Base-by-base conservation (phyloP, 1,284 basidiomycete genomes). In the Ceratobasidium sp. region DNA sequence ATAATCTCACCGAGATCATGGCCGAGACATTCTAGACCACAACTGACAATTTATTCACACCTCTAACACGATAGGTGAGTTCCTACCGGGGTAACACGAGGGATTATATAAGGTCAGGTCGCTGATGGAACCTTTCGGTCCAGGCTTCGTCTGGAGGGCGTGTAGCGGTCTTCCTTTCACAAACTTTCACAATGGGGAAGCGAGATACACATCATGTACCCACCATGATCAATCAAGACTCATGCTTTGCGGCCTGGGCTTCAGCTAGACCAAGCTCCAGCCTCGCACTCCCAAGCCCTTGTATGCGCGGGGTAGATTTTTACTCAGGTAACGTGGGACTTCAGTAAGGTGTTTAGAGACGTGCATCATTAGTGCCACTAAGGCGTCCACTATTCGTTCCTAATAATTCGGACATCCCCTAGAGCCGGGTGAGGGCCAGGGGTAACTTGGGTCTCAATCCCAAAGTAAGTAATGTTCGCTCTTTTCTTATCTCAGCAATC, bases 61-160 rank as follows among this genome's bases (percentile, higher is more conserved):
- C n/a, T 38, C 35, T 38, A 38, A 38, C 35, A 41, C 23, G 23
- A 61, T 14, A 70, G 54, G 67, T 70, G 67, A 70, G 55, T 44
- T 50, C 67, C n/a, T 18, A 59, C 55, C 67, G 55, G 43, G 55
- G 38, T 59, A 61, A 4, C 13, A 18, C n/a, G 18, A 21, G 30
- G 44, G 43, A 58, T 55, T 67, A 54, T 9, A 1, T 26, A 69
- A 69, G 38, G 18, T 13, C 23, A 9, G 14, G 50, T 43, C 35
- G 50, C 50, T 59, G 55, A 59, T 58, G 26, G 55, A 70, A 41
- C 55, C 55, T 28, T 44, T 38, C 46, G 44, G 55, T 70, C 67
- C 54, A 59, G 67, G 44, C 67, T 59, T 70, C 30, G 55, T 1
- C 41, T 61, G 43, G 28, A 28, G 26, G 14, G 43, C 14, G 43